These are phyloP conservation scores for Epicoccum sorghinum DNA, from an alignment of 2,329 filamentous ascomycete genomes.

Conservation along the genomic window DNA sequence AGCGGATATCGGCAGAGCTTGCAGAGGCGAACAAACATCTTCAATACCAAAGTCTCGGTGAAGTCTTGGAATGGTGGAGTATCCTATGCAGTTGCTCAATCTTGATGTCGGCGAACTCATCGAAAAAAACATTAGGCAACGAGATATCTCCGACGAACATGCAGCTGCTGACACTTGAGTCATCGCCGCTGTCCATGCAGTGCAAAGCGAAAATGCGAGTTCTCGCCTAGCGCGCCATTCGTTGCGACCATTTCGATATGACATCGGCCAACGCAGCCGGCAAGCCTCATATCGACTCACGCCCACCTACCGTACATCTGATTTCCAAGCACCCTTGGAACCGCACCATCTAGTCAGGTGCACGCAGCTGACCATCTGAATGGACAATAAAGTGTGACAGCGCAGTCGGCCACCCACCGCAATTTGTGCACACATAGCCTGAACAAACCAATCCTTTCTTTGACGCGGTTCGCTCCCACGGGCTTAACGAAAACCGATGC, in stretches of 20 bases:
- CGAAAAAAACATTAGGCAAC: slow-evolving; percentile 14
- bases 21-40: background rate
- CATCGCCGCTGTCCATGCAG: slow-evolving; percentile 13
- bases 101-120: background rate
- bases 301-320: background rate
- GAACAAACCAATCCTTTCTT: no score
- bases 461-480: no score
- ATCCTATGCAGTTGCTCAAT: background rate
- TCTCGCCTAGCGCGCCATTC: slow-evolving; percentile 9
- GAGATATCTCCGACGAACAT: slow-evolving; percentile 9
- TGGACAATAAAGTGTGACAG: background rate
- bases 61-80: background rate
- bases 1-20: background rate
- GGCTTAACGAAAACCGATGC: no score
- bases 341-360: background rate
- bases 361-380: background rate
- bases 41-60: background rate
- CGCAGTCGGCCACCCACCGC: no score
- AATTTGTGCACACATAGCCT: no score
- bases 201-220: background rate
- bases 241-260: slow-evolving; percentile 5
- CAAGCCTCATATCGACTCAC: background rate
- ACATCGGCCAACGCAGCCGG: slow-evolving; percentile 8
- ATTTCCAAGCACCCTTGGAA: no score
- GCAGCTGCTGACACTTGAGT: slow-evolving; percentile 19